Evolutionary conservation across 202 grass and related monocot genomes (phyloP).

Genomic region (Eragrostis tef): DNA sequence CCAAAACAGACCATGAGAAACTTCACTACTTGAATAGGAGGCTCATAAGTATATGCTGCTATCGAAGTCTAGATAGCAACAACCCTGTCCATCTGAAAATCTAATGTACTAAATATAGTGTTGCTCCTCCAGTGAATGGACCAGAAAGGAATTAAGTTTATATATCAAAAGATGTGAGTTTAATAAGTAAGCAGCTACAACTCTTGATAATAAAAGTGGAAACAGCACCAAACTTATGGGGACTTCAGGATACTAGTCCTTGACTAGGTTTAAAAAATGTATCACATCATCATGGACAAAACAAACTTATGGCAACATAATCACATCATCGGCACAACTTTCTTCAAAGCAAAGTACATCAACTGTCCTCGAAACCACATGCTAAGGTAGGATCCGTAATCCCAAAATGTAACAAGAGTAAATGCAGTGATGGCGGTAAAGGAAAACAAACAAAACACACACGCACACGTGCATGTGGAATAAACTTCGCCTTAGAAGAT

Average conservation of each 20-base stretch:
- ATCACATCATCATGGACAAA: neutral
- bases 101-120: neutral
- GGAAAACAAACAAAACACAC: constrained; percentile 3
- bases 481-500: neutral
- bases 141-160: neutral
- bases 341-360: neutral
- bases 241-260: constrained; percentile 7
- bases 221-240: neutral
- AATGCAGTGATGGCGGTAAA: neutral
- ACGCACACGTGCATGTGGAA: neutral
- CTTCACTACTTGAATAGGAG: neutral
- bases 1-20: constrained; percentile 15
- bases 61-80: neutral
- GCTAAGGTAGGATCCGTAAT: neutral
- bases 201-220: constrained; percentile 1
- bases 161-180: neutral
- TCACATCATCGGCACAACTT: neutral
- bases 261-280: neutral
- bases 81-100: neutral
- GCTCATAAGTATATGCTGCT: neutral
- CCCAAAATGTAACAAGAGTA: neutral
- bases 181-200: neutral
- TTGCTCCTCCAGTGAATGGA: constrained; percentile 7
- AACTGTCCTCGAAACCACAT: constrained; percentile 1
- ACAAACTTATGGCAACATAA: constrained; percentile 16